Percentiles rank a stretch among this genome's conserved stretches.
phyloP scores from a whole-genome alignment of 2,329 filamentous ascomycete species.

The Aspergillus quadrilineatus region DNA sequence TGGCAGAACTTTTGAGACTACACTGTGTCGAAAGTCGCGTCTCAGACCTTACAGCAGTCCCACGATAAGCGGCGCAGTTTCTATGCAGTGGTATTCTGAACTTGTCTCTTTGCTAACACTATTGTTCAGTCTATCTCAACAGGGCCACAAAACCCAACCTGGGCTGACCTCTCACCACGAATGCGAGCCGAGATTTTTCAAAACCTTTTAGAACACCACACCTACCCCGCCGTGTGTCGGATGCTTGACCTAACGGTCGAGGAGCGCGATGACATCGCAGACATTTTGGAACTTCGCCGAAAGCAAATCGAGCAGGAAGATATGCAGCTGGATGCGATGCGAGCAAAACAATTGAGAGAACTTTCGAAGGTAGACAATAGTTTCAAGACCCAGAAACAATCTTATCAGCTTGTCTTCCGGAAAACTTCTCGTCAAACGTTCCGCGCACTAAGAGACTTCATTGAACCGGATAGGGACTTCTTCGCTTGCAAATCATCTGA shows the following conservation, averaged over 20 bases:
- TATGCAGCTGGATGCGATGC: slow-evolving; percentile 31
- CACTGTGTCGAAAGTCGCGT: background rate
- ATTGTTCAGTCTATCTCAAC: no score
- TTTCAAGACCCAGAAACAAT: slow-evolving; percentile 22
- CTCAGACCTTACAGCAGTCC: no score
- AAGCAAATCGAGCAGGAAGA: slow-evolving; percentile 33
- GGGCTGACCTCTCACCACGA: slow-evolving; percentile 32
- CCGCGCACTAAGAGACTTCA: slow-evolving; percentile 11
- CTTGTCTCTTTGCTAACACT: no score
- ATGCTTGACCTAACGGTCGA: slow-evolving; percentile 27
- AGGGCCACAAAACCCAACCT: slow-evolving; percentile 22
- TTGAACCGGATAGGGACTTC: slow-evolving; percentile 28
- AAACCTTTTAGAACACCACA: slow-evolving; percentile 29
- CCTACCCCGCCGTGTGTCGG: slow-evolving; percentile 22
- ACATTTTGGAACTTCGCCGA: slow-evolving; percentile 21
- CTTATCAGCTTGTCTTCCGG: slow-evolving; percentile 30
- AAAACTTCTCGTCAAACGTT: slow-evolving; percentile 24
- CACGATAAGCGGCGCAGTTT: no score
- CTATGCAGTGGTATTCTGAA: no score
- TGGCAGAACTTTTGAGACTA: background rate
- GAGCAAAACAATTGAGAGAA: slow-evolving; percentile 31
- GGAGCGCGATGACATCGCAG: slow-evolving; percentile 23
- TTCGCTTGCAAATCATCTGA: slow-evolving; percentile 32
- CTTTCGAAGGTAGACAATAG: slow-evolving; percentile 37
- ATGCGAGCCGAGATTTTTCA: slow-evolving; percentile 38